These are phyloP conservation scores for Talaromyces sp. DNA, from an alignment of 2,329 filamentous ascomycete species.

Conservation along the genomic window DNA sequence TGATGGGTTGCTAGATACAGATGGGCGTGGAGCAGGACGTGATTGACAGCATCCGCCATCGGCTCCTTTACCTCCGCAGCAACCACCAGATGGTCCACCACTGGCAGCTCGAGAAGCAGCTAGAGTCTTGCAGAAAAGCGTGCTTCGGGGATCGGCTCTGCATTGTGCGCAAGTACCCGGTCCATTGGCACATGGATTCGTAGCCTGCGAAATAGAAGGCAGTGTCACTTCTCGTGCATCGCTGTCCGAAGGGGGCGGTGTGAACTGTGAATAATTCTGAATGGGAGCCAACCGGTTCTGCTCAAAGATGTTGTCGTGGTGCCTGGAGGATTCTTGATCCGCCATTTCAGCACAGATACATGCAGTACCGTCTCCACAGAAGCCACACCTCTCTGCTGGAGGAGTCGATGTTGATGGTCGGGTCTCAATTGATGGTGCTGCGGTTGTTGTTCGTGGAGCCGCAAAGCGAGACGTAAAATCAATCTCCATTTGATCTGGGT, in stretches of 20 bases:
- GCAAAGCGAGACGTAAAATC: slow-evolving; percentile 70
- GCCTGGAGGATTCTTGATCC: slow-evolving; percentile 39
- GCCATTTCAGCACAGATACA: slow-evolving; percentile 73
- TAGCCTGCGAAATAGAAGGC: slow-evolving; percentile 34
- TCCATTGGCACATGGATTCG: slow-evolving; percentile 58
- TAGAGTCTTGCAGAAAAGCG: slow-evolving; percentile 77
- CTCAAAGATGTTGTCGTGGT: slow-evolving; percentile 47
- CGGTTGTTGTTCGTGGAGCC: slow-evolving; percentile 24
- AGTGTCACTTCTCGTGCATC: slow-evolving; percentile 57
- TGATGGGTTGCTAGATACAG: slow-evolving; percentile 30
- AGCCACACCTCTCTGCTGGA: slow-evolving; percentile 67
- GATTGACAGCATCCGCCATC: slow-evolving; percentile 63
- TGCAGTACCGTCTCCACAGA: slow-evolving; percentile 77
- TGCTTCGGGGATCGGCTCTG: slow-evolving; percentile 71
- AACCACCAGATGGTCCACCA: slow-evolving; percentile 48
- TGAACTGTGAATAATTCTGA: slow-evolving; percentile 48
- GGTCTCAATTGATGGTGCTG: neutral
- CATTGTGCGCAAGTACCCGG: slow-evolving; percentile 79
- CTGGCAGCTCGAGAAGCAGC: slow-evolving; percentile 56
- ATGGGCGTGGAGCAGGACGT: slow-evolving; percentile 27
- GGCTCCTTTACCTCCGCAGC: slow-evolving; percentile 59
- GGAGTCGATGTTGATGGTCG: slow-evolving; percentile 24
- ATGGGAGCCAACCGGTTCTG: slow-evolving; percentile 44
- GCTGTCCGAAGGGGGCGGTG: slow-evolving; percentile 52
- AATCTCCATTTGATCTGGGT: slow-evolving; percentile 59